A percentile compares a stretch with the other conserved stretches of the same genome.
Conservation (phyloP, 352 stramenopile genomes). For the Detonula confervacea region DNA sequence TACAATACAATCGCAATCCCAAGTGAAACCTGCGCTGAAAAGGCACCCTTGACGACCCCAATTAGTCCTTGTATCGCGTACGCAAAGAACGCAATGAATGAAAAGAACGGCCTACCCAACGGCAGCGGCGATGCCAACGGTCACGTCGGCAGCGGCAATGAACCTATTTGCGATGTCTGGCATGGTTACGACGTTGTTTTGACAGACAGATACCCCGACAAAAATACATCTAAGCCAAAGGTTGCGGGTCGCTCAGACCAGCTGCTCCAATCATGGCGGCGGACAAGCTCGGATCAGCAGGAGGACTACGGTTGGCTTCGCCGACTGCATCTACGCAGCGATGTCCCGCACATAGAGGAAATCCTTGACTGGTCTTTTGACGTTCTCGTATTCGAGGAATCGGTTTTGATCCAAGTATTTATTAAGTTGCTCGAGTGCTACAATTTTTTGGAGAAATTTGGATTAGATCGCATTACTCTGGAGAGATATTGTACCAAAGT, state of each 20-base stretch:
- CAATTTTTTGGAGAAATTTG: conserved; percentile 37
- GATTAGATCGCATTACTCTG: conserved; percentile 30
- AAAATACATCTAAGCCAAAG: too few relatives aligned
- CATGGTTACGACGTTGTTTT: conserved; percentile 26
- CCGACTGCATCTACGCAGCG: conserved; percentile 43
- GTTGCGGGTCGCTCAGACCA: too few relatives aligned
- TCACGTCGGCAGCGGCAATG: too few relatives aligned
- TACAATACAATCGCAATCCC: too few relatives aligned
- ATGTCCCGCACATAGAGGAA: conserved; percentile 41
- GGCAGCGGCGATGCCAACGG: too few relatives aligned
- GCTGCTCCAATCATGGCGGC: conserved; percentile 11
- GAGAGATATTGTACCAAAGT: conserved; percentile 31
- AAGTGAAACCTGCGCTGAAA: too few relatives aligned
- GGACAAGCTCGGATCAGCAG: not conserved
- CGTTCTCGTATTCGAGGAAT: conserved; percentile 47
- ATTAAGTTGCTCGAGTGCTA: conserved; percentile 46
- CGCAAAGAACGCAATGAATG: too few relatives aligned
- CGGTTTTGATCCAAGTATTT: conserved; percentile 30
- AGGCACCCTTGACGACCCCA: too few relatives aligned
- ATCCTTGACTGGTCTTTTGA: conserved; percentile 57
- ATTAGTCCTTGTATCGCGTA: too few relatives aligned
- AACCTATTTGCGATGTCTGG: conserved; percentile 13
- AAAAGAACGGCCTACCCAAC: too few relatives aligned
- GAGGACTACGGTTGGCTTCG: conserved; percentile 37
- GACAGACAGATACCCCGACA: conserved; percentile 19